Evolutionary conservation across 2,329 filamentous ascomycete genomes (phyloP), one percentile per base, ranked within the genome.

Genomic region (Fusarium napiforme): DNA sequence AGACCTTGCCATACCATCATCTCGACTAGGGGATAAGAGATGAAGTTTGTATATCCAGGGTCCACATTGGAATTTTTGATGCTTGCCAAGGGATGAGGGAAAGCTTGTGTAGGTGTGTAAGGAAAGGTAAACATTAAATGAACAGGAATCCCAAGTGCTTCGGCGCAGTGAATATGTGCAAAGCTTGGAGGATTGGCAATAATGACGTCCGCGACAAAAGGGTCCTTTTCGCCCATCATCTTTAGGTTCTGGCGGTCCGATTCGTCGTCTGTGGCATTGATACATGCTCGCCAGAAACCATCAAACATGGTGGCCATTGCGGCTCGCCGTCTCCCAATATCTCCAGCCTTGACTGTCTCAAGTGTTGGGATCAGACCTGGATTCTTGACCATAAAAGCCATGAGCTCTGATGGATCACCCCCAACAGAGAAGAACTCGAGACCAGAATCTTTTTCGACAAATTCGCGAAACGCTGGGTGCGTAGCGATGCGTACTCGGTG

Each of bases 1-100:
- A 96, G 85, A 0, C 95, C 95, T 81, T 97, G 94, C 95, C 95
- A 97, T 3, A 94, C 93, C 88, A 96, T 93, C 89, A 94, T 92
- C 79, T 96, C 93, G 3, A 96, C 92, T 40, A 96, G 82, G 1
- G 92, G 91, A 78, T 95, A 96, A 4, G 90, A 92, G 79, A 96
- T 93, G 78, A 93, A 94, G 80, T 96, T 96, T 18, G 91, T 90
- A 78, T 93, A 93, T 26, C 89, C 90, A 3, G 88, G 86, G 75
- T 95, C 92, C 14, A 94, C 88, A 72, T 94, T 93, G 21, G 88
- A 90, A 68, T 87, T 88, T 77, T 92, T 93, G 80, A 96, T 92
- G 77, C 90, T 94, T 15, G 93, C 93, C 56, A 96, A 80, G 0
- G 93, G 93, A 78, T 96, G 93, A 0, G 93, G 92, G 72, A 96